Evolutionary conservation across 1,284 basidiomycete genomes (phyloP).

Genomic region (Cryptococcus wingfieldii): DNA sequence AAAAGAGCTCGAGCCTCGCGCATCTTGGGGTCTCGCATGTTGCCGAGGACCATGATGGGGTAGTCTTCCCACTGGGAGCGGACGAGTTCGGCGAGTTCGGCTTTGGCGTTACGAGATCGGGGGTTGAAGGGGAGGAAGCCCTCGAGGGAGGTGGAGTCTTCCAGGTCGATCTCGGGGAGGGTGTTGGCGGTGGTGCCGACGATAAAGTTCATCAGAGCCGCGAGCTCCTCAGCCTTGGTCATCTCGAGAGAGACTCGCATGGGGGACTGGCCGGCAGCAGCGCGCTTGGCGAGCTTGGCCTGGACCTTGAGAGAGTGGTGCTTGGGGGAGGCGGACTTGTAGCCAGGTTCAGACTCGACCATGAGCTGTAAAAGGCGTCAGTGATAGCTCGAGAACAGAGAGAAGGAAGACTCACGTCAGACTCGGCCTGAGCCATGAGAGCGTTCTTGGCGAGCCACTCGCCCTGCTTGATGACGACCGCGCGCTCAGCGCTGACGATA

Average conservation of each 20-base stretch:
- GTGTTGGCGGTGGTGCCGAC: slow-evolving; percentile 21
- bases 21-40: slow-evolving; percentile 24
- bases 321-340: slow-evolving; percentile 11
- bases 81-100: slow-evolving; percentile 19
- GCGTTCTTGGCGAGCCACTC: slow-evolving; percentile 21
- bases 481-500: slow-evolving; percentile 12
- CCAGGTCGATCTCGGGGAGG: slow-evolving; percentile 12
- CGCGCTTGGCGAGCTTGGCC: slow-evolving; percentile 11
- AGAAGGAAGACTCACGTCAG: slow-evolving; percentile 6
- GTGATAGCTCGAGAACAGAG: not conserved
- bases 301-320: slow-evolving; percentile 23
- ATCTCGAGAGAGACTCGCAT: slow-evolving; percentile 9
- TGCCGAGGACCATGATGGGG: slow-evolving; percentile 23
- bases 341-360: slow-evolving; percentile 21
- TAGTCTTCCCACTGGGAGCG: slow-evolving; percentile 21
- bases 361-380: slow-evolving; percentile 2
- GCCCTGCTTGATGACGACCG: slow-evolving; percentile 15
- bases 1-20: slow-evolving; percentile 14
- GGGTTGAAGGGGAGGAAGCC: slow-evolving; percentile 21
- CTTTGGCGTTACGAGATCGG: slow-evolving; percentile 9
- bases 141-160: slow-evolving; percentile 15
- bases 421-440: slow-evolving; percentile 11
- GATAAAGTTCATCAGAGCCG: slow-evolving; percentile 24
- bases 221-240: slow-evolving; percentile 22
- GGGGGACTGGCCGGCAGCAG: not conserved